phyloP scores from a whole-genome alignment of 371 early-diverging fungal species.

The Paraphysoderma sedebokerense region DNA sequence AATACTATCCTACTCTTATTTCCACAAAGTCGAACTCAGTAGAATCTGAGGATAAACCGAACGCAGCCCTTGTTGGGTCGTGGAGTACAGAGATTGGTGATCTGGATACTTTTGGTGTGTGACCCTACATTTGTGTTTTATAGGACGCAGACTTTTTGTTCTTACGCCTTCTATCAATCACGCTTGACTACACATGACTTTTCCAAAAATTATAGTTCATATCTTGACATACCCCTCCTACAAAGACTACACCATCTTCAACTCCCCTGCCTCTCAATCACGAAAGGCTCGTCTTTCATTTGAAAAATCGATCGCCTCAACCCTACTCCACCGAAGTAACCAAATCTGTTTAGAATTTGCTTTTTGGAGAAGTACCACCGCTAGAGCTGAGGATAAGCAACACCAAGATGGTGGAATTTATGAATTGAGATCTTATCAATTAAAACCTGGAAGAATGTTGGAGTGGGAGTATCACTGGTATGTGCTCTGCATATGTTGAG shows the following conservation, averaged over 20 bases:
- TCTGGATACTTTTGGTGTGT: conserved; percentile 59
- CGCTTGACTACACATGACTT: background rate
- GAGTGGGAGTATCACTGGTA: conserved; percentile 85
- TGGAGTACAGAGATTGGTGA: conserved; percentile 74
- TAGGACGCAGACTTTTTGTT: too few relatives aligned
- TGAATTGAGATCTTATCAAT: conserved; percentile 69
- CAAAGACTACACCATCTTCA: background rate
- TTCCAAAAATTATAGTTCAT: background rate
- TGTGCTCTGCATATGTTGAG: background rate
- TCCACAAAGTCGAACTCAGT: too few relatives aligned
- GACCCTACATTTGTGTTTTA: too few relatives aligned
- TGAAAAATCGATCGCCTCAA: conserved; percentile 39
- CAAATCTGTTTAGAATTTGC: conserved; percentile 81
- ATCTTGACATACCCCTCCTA: background rate
- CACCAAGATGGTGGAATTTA: conserved; percentile 49
- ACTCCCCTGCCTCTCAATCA: too few relatives aligned
- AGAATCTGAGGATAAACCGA: too few relatives aligned
- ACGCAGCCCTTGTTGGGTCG: too few relatives aligned
- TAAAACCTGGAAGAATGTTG: conserved; percentile 74
- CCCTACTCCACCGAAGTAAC: conserved; percentile 53
- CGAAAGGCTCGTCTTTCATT: conserved; percentile 31
- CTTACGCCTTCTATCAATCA: background rate
- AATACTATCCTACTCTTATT: too few relatives aligned
- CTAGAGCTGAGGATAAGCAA: conserved; percentile 24
- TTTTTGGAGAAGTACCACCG: conserved; percentile 68